Percentiles rank a stretch among this genome's conserved stretches.
Evolutionary conservation across 2,329 filamentous ascomycete genomes (phyloP).

Genomic region (Ophiostoma pallidulum): DNA sequence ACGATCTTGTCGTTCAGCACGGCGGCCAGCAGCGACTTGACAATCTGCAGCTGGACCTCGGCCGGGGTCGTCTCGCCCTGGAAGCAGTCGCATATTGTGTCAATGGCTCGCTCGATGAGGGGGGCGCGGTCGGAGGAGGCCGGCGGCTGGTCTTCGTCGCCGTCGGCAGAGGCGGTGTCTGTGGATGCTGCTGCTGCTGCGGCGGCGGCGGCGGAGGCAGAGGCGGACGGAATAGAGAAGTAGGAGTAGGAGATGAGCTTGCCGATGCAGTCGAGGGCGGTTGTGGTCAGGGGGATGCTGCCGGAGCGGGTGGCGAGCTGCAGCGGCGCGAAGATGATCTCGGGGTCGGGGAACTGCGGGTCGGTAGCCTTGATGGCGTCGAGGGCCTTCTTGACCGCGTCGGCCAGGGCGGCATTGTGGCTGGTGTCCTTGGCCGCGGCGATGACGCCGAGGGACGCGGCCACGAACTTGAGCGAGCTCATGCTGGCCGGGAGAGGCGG

Average conservation of each 20-base stretch:
- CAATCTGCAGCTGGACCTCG: slow-evolving; percentile 93
- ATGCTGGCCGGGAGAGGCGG: slow-evolving; percentile 47
- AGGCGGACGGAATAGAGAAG: slow-evolving; percentile 64
- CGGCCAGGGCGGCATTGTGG: slow-evolving; percentile 73
- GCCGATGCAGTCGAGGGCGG: slow-evolving; percentile 92
- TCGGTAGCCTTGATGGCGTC: slow-evolving; percentile 80
- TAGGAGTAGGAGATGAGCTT: slow-evolving; percentile 99
- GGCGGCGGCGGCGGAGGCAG: slow-evolving; percentile 21
- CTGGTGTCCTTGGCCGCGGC: slow-evolving; percentile 84
- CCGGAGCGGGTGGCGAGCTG: slow-evolving; percentile 81
- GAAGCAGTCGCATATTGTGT: slow-evolving; percentile 99
- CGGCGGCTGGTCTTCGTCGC: slow-evolving; percentile 17
- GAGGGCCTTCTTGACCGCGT: slow-evolving; percentile 72
- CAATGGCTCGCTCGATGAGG: slow-evolving; percentile 92
- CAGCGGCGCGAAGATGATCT: slow-evolving; percentile 83
- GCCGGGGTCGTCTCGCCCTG: slow-evolving; percentile 88
- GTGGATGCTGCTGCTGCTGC: slow-evolving; percentile 26
- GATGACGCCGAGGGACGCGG: slow-evolving; percentile 87
- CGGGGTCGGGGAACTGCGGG: slow-evolving; percentile 72
- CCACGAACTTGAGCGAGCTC: slow-evolving; percentile 92
- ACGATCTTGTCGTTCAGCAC: slow-evolving; percentile 98
- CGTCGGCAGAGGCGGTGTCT: slow-evolving; percentile 25
- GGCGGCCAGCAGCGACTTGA: slow-evolving; percentile 90
- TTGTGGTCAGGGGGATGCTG: slow-evolving; percentile 77
- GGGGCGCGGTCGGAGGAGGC: slow-evolving; percentile 44